These are phyloP conservation scores for Diaporthe batatas DNA, from an alignment of 2,329 filamentous ascomycete genomes.

Conservation along the genomic window DNA sequence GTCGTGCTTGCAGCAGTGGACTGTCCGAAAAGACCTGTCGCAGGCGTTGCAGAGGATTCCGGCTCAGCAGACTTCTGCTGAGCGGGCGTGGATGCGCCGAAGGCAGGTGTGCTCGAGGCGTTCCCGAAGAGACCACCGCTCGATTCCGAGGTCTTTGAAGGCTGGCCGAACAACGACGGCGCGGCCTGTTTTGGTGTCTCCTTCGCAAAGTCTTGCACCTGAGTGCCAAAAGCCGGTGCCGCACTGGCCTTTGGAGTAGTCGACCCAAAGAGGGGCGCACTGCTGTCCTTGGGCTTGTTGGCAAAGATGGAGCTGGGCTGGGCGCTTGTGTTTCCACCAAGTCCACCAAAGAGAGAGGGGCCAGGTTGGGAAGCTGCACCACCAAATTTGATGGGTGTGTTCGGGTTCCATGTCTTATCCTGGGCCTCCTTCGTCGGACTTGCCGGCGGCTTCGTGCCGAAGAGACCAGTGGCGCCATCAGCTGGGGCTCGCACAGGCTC, in stretches of 20 bases:
- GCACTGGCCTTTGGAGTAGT: conserved; percentile 33
- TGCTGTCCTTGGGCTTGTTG: conserved; percentile 50
- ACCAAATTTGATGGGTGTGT: conserved; percentile 68
- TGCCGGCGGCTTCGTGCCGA: conserved; percentile 55
- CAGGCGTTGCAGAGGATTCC: conserved; percentile 47
- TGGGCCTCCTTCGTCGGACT: conserved; percentile 58
- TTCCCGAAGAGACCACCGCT: conserved; percentile 41
- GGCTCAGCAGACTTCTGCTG: conserved; percentile 40
- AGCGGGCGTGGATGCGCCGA: conserved; percentile 29
- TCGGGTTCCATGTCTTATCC: conserved; percentile 64
- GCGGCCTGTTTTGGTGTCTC: conserved; percentile 41
- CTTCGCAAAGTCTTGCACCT: conserved; percentile 43
- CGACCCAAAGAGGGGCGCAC: conserved; percentile 18
- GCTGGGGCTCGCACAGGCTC: conserved; percentile 60
- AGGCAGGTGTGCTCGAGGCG: conserved; percentile 37
- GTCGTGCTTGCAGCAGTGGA: conserved; percentile 35
- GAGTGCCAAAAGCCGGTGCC: conserved; percentile 38
- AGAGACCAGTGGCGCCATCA: conserved; percentile 40
- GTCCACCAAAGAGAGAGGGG: conserved; percentile 49
- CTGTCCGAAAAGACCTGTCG: conserved; percentile 39
- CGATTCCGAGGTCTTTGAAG: conserved; percentile 37
- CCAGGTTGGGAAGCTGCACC: conserved; percentile 47
- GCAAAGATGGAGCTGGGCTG: conserved; percentile 53
- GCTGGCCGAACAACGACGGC: conserved; percentile 39
- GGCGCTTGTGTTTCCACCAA: conserved; percentile 50